Evolutionary conservation across 2,329 filamentous ascomycete genomes (phyloP), one percentile per base, ranked within the genome.

Genomic region (Diaporthe citriasiana): DNA sequence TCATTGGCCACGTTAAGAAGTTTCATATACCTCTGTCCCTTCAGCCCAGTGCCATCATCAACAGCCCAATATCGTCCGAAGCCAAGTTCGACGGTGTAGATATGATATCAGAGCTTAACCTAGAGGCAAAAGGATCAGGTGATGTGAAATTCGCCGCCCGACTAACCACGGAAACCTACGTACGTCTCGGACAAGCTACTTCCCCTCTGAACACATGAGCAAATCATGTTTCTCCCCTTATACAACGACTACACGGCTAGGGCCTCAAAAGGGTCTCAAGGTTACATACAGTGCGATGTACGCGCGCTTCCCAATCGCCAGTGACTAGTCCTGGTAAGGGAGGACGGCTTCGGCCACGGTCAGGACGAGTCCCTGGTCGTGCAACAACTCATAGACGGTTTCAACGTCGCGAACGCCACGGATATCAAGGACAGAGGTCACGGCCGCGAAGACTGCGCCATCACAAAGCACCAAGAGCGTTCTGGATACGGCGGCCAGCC

Each of bases 331-430:
- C 85, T 95, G 3, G 85, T 92, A 0, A 89, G 92, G 33, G 93
- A 94, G 80, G 89, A 87, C 0, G 84, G 82, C 63, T 87, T 87
- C 22, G 93, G 93, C 0, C 88, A 87, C 74, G 92, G 91, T 0
- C 85, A 88, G 77, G 82, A 82, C 3, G 81, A 84, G 8, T 86
- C 88, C 0, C 79, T 83, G 50, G 92, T 90, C 2, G 80, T 89
- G 5, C 94, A 94, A 82, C 89, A 93, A 66, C 91, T 93, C 75
- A 88, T 91, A 7, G 93, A 95, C 79, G 83, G 95, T 13, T 90
- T 94, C 76, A 91, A 93, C 79, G 89, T 94, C 66, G 85, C 86
- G 17, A 80, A 80, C 0, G 89, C 90, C 0, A 93, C 92, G 0
- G 87, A 94, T 81, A 84, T 94, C 78, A 89, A 87, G 77, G 87